These are phyloP conservation scores for Paraphoma sp. DNA, from an alignment of 2,329 filamentous ascomycete genomes.

Conservation along the genomic window DNA sequence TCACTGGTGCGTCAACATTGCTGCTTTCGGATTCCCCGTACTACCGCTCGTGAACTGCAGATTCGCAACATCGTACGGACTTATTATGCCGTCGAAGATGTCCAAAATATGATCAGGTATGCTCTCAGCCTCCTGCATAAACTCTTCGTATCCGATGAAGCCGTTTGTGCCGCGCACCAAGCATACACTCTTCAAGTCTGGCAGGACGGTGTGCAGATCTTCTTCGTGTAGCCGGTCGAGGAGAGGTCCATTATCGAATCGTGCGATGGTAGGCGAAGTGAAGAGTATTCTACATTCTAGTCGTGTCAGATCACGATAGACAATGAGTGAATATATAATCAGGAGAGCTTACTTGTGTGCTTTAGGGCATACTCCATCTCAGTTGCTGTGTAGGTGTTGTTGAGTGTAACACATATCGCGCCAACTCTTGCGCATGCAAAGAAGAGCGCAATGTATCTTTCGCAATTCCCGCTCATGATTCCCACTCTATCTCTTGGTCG, in stretches of 20 bases:
- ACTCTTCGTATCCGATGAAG: constrained; percentile 66
- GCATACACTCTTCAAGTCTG: constrained; percentile 40
- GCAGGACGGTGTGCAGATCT: constrained; percentile 25
- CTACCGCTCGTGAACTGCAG: constrained; percentile 49
- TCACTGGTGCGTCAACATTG: constrained; percentile 49
- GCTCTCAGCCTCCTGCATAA: constrained; percentile 52
- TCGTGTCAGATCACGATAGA: constrained; percentile 1
- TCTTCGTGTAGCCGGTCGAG: constrained; percentile 49
- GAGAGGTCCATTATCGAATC: constrained; percentile 67
- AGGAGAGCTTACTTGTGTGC: constrained; percentile 66
- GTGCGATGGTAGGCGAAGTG: constrained; percentile 72
- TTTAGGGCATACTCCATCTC: constrained; percentile 75
- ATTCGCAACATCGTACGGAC: constrained; percentile 44
- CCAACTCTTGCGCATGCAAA: constrained; percentile 68
- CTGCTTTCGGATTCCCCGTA: constrained; percentile 47
- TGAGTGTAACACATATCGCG: constrained; percentile 72
- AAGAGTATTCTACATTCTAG: constrained; percentile 75
- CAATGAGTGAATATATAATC: background rate
- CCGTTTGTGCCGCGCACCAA: constrained; percentile 47
- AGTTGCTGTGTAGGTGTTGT: constrained; percentile 79
- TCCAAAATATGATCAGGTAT: constrained; percentile 44
- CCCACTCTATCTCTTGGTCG: constrained; percentile 73
- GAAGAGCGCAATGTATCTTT: constrained; percentile 69
- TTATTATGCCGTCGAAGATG: constrained; percentile 44
- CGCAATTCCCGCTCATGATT: constrained; percentile 72